A percentile compares a stretch with the other conserved stretches of the same genome.
phyloP scores from a whole-genome alignment of 140 eudicot species.

The Erigeron philadelphicus region DNA sequence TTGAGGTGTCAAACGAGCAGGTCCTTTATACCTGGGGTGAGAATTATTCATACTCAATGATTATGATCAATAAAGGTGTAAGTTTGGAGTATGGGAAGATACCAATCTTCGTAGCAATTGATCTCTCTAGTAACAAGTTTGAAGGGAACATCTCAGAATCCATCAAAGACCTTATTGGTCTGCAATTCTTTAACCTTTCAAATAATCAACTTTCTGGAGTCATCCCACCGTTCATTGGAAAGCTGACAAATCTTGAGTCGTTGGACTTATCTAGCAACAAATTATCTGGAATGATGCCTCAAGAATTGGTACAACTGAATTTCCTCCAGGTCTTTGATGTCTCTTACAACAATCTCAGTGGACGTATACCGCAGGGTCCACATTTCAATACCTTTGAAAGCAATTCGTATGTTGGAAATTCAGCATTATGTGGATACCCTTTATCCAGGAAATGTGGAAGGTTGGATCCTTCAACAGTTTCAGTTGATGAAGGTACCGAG shows the following conservation, averaged over 20 bases:
- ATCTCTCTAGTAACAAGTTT: slow-evolving; percentile 1
- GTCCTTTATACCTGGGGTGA: neutral
- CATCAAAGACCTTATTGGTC: neutral
- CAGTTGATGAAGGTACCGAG: slow-evolving; percentile 11
- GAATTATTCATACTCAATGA: slow-evolving; percentile 8
- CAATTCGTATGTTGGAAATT: neutral
- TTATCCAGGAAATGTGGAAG: slow-evolving; percentile 3
- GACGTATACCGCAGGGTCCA: slow-evolving; percentile 7
- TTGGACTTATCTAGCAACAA: neutral
- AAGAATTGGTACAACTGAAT: neutral
- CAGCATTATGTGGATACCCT: slow-evolving; percentile 1
- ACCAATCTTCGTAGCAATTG: neutral
- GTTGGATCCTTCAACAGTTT: neutral
- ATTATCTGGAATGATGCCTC: neutral
- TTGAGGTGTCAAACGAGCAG: too few species aligned
- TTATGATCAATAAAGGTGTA: neutral
- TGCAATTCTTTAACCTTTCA: neutral
- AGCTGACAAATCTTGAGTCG: neutral
- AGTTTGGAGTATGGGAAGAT: slow-evolving; percentile 1
- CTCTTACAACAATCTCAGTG: slow-evolving; percentile 1
- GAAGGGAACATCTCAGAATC: neutral
- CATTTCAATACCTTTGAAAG: neutral
- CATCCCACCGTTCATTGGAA: neutral
- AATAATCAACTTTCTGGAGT: neutral
- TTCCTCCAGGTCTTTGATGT: neutral